Base-by-base conservation (phyloP, 2,329 filamentous ascomycete genomes). In the Alternaria sp. region DNA sequence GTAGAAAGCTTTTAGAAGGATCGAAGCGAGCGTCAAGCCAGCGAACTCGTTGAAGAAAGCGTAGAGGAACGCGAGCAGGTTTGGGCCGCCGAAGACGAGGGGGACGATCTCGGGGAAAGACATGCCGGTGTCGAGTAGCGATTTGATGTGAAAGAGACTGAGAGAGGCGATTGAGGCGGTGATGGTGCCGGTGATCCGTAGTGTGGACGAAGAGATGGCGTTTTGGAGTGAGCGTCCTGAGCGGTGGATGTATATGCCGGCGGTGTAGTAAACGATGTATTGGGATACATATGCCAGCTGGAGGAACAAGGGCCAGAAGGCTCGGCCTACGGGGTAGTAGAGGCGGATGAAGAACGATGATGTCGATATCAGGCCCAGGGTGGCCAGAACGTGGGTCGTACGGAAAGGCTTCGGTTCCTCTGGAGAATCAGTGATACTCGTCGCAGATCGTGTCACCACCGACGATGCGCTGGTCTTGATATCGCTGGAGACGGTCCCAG, bases 241-340 rank as follows among this genome's bases (percentile, higher is more conserved):
- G 47, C 47, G 47, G 30, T 51, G 26, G 17, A 32, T 32, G 26
- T 32, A 51, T 0, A 51, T 51, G 6, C 47, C 47, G 6, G 26
- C 25, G 26, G 13, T 44, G 47, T 73, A 73, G 66, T 66, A 68
- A 1, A 65, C 17, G 5, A 67, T 17, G 19, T 71, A 70, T 23
- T 73, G 69, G 3, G 70, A 67, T 19, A 62, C 25, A 47, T 65
- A 72, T 4, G 63, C 65, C 9, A 62, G 52, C 11, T 61, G 55
- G 19, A 72, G 50, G 21, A 49, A 50, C 6, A 72, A 57, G 1
- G 57, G 65, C 6, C 23, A 17, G 28, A 71, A 62, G 13, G 26
- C 23, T 15, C 21, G 54, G 9, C 65, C 65, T 10, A 65, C 50
- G 15, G 68, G 67, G 32, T 63, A 70, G 17, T 15, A 17, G 5